Evolutionary conservation across 495 filamentous ascomycete species (phyloP), one percentile per base, ranked within the genome.

Genomic region (Xylaria flabelliformis): DNA sequence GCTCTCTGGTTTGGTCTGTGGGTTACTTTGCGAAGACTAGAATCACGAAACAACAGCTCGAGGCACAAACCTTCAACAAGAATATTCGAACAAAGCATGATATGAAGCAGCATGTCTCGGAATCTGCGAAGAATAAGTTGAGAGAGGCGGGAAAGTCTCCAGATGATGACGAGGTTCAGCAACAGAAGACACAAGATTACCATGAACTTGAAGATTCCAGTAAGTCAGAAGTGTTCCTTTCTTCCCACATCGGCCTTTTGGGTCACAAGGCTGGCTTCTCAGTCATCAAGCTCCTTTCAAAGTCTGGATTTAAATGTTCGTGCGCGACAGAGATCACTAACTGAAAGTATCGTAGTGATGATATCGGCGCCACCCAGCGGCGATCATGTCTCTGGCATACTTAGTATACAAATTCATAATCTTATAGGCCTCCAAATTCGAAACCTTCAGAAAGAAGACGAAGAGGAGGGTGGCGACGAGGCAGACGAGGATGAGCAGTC

Each of bases 361-460:
- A 88, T 87, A 61, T 85, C 85, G 3, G 84, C 86, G 0, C 87
- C 89, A 9, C 91, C 91, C 1, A 84, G 86, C 10, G 72, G 83
- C 19, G 78, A 87, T 0, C 88, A 85, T 67, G 87, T 87, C 1
- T 87, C 85, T 10, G 91, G 91, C 19, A 86, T 94, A 58, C 82
- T 94, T 7, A 85, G 88, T 42, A 85, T 94, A 46, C 89, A 91
- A 69, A 90, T 93, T 67, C 91, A 93, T 76, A 90, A 94, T 51
- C 91, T 94, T 64, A 89, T 89, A 0, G 90, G 91, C 2, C 83
- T 93, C 5, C 88, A 91, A 70, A 81, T 91, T 6, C 87, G 90
- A 67, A 76, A 76, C 41, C 75, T 83, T 75, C 83, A 89, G 80
- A 80, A 84, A 73, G 70, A 81, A 72, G 76, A 81, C 36, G 75